Conservation (phyloP, 148 eudicot species). For the Camellia sinensis region DNA sequence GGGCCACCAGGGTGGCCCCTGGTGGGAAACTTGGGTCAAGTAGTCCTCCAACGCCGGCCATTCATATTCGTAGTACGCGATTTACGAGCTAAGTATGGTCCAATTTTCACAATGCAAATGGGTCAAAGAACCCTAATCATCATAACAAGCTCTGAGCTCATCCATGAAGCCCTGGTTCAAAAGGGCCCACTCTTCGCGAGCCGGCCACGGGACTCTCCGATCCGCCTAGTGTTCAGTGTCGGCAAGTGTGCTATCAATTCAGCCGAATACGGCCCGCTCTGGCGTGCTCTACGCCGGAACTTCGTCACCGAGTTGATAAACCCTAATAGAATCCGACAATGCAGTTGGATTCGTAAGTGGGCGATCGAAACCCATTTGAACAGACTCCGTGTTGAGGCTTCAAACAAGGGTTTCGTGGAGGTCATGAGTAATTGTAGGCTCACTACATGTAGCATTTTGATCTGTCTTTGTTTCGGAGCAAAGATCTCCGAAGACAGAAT, state of each 20-base stretch:
- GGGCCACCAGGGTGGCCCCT: constrained; percentile 96
- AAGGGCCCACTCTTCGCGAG: constrained; percentile 66
- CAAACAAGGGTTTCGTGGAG: constrained; percentile 51
- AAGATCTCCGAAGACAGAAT: constrained; percentile 53
- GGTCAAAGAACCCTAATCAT: constrained; percentile 81
- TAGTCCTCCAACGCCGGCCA: constrained; percentile 64
- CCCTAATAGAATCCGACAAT: constrained; percentile 66
- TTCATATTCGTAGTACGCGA: constrained; percentile 75
- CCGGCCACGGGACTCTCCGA: constrained; percentile 85
- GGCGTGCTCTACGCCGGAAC: constrained; percentile 77
- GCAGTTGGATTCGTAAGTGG: constrained; percentile 84
- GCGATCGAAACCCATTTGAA: constrained; percentile 63
- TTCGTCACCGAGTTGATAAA: constrained; percentile 76
- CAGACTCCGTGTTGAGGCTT: constrained; percentile 46
- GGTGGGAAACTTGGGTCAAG: constrained; percentile 80
- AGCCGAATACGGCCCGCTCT: constrained; percentile 75
- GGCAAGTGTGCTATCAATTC: constrained; percentile 97
- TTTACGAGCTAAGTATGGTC: constrained; percentile 68
- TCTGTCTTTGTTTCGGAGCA: constrained; percentile 86
- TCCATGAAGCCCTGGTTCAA: constrained; percentile 83
- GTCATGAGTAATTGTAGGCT: constrained; percentile 80
- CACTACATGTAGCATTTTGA: constrained; percentile 69
- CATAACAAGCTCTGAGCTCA: constrained; percentile 69
- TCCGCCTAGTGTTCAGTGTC: constrained; percentile 68
- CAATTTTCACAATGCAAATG: constrained; percentile 93